Conservation (phyloP, 2,329 filamentous ascomycete species). For the Alternaria infectoria region DNA sequence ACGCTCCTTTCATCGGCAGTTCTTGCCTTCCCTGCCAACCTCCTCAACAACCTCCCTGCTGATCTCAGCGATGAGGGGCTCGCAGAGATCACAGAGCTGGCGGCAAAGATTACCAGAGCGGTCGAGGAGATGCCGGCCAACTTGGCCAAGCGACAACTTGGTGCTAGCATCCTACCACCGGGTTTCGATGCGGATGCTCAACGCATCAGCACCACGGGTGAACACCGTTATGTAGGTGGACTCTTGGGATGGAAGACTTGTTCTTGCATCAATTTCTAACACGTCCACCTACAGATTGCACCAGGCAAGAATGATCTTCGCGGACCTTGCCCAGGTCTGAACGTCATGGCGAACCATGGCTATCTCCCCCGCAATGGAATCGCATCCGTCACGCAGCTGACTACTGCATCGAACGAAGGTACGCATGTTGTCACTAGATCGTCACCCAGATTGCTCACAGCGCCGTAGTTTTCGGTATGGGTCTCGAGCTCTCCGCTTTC, state of each 20-base stretch:
- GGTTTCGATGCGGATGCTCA: neutral
- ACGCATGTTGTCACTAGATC: neutral
- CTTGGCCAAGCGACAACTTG: neutral
- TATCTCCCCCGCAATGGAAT: constrained; percentile 43
- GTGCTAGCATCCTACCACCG: neutral
- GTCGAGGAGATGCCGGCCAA: neutral
- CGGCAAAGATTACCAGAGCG: neutral
- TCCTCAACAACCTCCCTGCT: neutral
- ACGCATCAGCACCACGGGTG: neutral
- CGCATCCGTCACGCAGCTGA: constrained; percentile 9
- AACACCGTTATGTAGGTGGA: neutral
- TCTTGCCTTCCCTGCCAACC: neutral
- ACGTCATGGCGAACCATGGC: constrained; percentile 41
- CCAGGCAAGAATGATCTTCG: constrained; percentile 18
- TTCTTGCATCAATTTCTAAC: neutral
- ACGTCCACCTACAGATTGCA: neutral
- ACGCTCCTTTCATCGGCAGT: neutral
- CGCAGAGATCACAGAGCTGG: neutral
- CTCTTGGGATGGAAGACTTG: neutral
- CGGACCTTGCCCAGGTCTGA: constrained; percentile 41
- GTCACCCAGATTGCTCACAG: neutral
- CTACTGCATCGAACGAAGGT: neutral
- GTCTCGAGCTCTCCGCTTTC: constrained; percentile 21
- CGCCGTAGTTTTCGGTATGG: constrained; percentile 8
- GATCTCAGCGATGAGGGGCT: neutral